These are phyloP conservation scores for Colletotrichum orbiculare DNA, from an alignment of 2,329 filamentous ascomycete genomes.

Conservation along the genomic window DNA sequence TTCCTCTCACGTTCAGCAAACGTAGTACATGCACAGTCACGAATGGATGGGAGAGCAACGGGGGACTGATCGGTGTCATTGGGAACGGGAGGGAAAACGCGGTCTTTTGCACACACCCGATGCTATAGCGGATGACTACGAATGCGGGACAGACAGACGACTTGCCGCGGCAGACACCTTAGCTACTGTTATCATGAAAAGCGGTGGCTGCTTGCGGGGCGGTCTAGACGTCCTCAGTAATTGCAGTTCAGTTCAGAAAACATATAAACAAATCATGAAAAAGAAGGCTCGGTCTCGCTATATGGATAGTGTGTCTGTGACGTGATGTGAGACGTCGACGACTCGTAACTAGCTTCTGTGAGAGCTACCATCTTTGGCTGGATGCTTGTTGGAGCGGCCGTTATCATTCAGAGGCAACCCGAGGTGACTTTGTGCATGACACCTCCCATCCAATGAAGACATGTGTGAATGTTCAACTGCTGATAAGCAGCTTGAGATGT, in stretches of 20 bases:
- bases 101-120: slow-evolving; percentile 22
- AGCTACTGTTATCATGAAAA: slow-evolving; percentile 4
- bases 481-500: too few relatives aligned
- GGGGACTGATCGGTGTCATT: slow-evolving; percentile 4
- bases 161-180: slow-evolving; percentile 3
- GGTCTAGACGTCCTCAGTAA: slow-evolving; percentile 16
- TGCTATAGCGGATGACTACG: slow-evolving; percentile 17
- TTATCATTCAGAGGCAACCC: too few relatives aligned
- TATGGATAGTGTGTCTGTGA: neutral
- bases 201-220: slow-evolving; percentile 20
- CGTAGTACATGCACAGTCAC: slow-evolving; percentile 20
- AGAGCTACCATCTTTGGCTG: too few relatives aligned
- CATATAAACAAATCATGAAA: slow-evolving; percentile 37
- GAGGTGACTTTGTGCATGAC: too few relatives aligned
- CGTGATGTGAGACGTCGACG: neutral
- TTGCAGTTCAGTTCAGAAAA: slow-evolving; percentile 37
- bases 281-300: neutral
- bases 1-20: slow-evolving; percentile 17
- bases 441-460: too few relatives aligned
- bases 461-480: too few relatives aligned
- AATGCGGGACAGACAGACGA: neutral
- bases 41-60: slow-evolving; percentile 1
- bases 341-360: too few relatives aligned
- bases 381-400: too few relatives aligned
- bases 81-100: slow-evolving; percentile 2